These are phyloP conservation scores for Royoungia palumana DNA, from an alignment of 768 basidiomycete species.

Conservation along the genomic window DNA sequence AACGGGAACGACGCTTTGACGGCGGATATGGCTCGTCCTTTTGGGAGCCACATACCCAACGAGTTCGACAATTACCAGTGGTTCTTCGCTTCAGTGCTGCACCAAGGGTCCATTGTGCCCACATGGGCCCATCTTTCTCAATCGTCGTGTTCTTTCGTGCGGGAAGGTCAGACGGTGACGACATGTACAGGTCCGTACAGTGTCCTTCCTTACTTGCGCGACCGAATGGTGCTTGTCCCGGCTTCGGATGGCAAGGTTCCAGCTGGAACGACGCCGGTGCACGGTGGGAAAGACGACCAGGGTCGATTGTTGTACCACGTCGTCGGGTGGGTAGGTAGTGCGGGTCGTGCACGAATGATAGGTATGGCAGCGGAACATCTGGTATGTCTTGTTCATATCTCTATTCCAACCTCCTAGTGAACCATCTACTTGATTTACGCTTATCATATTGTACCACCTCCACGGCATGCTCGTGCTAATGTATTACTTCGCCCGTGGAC, in stretches of 20 bases:
- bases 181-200: constrained; percentile 3
- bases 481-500: neutral
- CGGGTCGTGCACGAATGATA: neutral
- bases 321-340: neutral
- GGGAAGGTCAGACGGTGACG: neutral
- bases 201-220: constrained; percentile 2
- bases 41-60: neutral
- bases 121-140: neutral
- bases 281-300: neutral
- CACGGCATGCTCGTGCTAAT: no score
- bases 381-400: neutral
- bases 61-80: neutral
- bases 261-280: neutral
- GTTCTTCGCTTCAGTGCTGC: constrained; percentile 4
- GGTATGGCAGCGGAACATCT: constrained; percentile 3
- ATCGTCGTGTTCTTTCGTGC: neutral
- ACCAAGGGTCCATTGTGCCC: neutral
- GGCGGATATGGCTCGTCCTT: neutral
- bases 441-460: neutral
- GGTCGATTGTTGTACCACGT: constrained; percentile 6
- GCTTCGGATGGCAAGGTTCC: neutral
- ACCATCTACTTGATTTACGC: neutral
- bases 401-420: neutral
- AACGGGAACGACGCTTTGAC: constrained; percentile 1
- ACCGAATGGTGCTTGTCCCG: neutral